phyloP scores from a whole-genome alignment of 805 yeast species.

The Barnettozyma vustinii region DNA sequence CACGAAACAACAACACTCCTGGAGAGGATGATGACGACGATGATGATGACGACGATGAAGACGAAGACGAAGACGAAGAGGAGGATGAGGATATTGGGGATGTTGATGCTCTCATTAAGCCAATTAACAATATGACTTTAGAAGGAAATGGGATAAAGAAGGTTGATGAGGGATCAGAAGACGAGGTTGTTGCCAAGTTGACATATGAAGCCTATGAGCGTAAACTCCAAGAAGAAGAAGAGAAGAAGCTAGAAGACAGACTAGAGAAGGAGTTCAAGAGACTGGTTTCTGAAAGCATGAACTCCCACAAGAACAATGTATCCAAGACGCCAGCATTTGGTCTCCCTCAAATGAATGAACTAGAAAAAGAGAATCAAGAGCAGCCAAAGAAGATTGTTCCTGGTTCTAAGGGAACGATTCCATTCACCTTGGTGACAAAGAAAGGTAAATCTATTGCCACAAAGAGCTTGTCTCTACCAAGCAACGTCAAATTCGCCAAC shows the following conservation, averaged over 20 bases:
- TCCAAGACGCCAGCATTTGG: conserved; percentile 8
- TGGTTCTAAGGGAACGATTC: conserved; percentile 20
- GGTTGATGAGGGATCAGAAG: conserved; percentile 18
- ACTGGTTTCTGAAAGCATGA: conserved; percentile 48
- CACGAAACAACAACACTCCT: conserved; percentile 7
- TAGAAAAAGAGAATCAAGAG: not conserved
- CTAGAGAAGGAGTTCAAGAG: conserved; percentile 53
- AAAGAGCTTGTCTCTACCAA: conserved; percentile 46
- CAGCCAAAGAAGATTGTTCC: conserved; percentile 19
- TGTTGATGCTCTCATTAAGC: conserved; percentile 14
- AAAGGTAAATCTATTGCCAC: conserved; percentile 43
- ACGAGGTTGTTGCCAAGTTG: conserved; percentile 28
- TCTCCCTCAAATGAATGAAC: conserved; percentile 12
- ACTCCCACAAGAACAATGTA: conserved; percentile 17
- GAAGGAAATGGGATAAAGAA: conserved; percentile 20
- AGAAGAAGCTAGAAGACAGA: conserved; percentile 41
- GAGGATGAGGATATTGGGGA: conserved; percentile 12
- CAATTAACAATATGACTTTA: not conserved
- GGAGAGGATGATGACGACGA: conserved; percentile 21
- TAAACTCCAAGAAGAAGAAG: conserved; percentile 35
- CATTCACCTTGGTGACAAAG: conserved; percentile 53
- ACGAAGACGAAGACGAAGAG: conserved; percentile 19
- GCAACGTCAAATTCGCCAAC: conserved; percentile 47
- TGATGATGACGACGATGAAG: conserved; percentile 16
- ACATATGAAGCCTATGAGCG: conserved; percentile 34